Percentiles rank a stretch among this genome's conserved stretches.
Conservation (phyloP, 2,329 filamentous ascomycete genomes). For the Pleoardoris graminearum region DNA sequence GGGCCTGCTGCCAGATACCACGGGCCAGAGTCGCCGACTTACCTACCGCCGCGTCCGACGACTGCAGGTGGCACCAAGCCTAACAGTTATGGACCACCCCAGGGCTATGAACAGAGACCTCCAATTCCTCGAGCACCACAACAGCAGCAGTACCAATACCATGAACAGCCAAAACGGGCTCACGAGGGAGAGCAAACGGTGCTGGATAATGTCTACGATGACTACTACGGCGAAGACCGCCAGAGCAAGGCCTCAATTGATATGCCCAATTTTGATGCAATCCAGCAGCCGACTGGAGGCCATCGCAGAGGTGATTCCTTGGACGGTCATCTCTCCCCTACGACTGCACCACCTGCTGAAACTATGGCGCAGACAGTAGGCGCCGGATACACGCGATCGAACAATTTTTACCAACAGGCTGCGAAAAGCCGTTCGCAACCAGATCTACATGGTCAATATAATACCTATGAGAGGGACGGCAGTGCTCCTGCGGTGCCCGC, state of each 20-base stretch:
- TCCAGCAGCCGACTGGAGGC: conserved; percentile 43
- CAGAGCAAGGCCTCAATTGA: conserved; percentile 56
- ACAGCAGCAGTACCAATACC: conserved; percentile 24
- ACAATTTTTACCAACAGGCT: conserved; percentile 45
- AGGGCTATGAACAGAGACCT: conserved; percentile 34
- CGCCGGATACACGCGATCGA: conserved; percentile 12
- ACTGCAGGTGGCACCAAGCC: conserved; percentile 38
- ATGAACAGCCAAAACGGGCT: conserved; percentile 24
- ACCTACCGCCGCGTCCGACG: conserved; percentile 42
- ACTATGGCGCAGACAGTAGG: conserved; percentile 16
- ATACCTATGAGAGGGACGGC: conserved; percentile 71
- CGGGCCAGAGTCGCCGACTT: conserved; percentile 41
- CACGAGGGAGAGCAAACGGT: conserved; percentile 45
- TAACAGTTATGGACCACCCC: conserved; percentile 19
- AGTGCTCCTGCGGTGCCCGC: conserved; percentile 57
- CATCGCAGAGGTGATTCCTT: conserved; percentile 44
- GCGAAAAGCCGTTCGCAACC: conserved; percentile 69
- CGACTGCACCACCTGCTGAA: conserved; percentile 13
- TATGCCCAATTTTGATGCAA: conserved; percentile 67
- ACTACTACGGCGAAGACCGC: conserved; percentile 48
- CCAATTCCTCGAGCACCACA: conserved; percentile 32
- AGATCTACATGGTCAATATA: conserved; percentile 53
- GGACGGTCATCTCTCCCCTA: conserved; percentile 39
- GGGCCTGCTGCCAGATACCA: conserved; percentile 41
- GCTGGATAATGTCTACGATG: conserved; percentile 57